Evolutionary conservation across 371 early-diverging fungal species (phyloP), one percentile per base, ranked within the genome.

Genomic region (Mucor piriformis): DNA sequence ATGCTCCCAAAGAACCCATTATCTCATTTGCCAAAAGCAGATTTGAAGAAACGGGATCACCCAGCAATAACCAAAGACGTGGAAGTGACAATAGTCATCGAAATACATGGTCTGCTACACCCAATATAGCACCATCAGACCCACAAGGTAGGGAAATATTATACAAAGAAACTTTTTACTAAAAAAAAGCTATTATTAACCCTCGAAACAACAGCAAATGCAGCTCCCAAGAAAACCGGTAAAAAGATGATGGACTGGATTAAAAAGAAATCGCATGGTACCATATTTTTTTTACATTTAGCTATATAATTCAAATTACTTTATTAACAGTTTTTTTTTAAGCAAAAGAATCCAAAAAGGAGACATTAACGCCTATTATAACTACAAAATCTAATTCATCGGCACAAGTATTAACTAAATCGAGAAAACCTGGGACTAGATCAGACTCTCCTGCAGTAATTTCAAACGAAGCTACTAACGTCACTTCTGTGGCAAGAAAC

Each of bases 181-280:
- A 42, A 10, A 8, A 18, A 21, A 13, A 29, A 25, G 11, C 10
- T 18, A 44, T 8, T 12, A 0, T 6, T 23, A 2, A 44, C 21
- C 5, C 24, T 6, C 27, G 7, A 13, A 25, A 47, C 5, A 27
- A 15, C 47, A 40, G 16, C 42, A 16, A 16, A n/a, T 6, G 1
- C 42, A 56, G 11, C 69, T 55, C 16, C 67, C 62, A 67, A 63
- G 16, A 77, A 68, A 42, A 70, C 84, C 13, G 87, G 85, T 18
- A 83, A 83, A 44, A 86, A 87, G 60, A 77, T 88, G 50, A 84
- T 88, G 81, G 87, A 86, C 42, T 88, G 88, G 88, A 73, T 88
- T 44, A 82, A 86, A 50, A 82, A 83, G 65, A 84, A 83, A 56
- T 84, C 88, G 0, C 64, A 81, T 52, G 77, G 85, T 80, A 82